A percentile compares a stretch with the other conserved stretches of the same genome.
Evolutionary conservation across 345 rosid species (phyloP).

Genomic region (Brassica rapa): DNA sequence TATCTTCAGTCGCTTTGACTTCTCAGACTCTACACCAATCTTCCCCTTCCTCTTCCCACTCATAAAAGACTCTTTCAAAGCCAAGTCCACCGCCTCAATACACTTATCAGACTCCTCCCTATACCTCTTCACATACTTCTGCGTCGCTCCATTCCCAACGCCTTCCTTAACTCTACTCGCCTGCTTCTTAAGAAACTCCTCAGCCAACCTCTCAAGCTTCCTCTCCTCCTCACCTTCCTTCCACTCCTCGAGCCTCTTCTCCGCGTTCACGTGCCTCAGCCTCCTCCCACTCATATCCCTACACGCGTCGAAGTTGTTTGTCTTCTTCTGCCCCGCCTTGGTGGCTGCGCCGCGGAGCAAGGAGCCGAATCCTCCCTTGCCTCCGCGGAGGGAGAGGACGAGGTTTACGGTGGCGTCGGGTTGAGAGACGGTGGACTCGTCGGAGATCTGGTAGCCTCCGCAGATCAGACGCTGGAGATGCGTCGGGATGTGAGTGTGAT

Average conservation of each 20-base stretch:
- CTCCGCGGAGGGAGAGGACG: conserved; percentile 72
- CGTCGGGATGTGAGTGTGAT: conserved; percentile 63
- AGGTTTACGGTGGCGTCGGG: conserved; percentile 69
- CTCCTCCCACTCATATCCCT: conserved; percentile 97
- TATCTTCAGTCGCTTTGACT: conserved; percentile 62
- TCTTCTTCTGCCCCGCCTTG: conserved; percentile 96
- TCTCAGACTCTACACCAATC: conserved; percentile 24
- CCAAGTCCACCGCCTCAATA: conserved; percentile 72
- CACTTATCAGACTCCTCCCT: conserved; percentile 79
- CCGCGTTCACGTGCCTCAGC: conserved; percentile 95
- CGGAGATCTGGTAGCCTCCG: conserved; percentile 61
- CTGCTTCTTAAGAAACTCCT: conserved; percentile 78
- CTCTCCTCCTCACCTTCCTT: conserved; percentile 80
- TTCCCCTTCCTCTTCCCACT: conserved; percentile 49
- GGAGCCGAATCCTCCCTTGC: conserved; percentile 97
- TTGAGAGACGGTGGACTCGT: conserved; percentile 42
- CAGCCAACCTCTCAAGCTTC: conserved; percentile 76
- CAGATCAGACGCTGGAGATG: conserved; percentile 62
- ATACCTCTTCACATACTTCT: conserved; percentile 71
- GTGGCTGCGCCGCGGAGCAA: conserved; percentile 96
- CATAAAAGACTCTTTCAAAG: conserved; percentile 62
- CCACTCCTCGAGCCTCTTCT: conserved; percentile 97
- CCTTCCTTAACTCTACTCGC: conserved; percentile 75
- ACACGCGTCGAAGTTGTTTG: conserved; percentile 92
- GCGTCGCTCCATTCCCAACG: conserved; percentile 67